Evolutionary conservation across 1,139 yeast species (phyloP).

Genomic region (Meyerozyma smithsonii): DNA sequence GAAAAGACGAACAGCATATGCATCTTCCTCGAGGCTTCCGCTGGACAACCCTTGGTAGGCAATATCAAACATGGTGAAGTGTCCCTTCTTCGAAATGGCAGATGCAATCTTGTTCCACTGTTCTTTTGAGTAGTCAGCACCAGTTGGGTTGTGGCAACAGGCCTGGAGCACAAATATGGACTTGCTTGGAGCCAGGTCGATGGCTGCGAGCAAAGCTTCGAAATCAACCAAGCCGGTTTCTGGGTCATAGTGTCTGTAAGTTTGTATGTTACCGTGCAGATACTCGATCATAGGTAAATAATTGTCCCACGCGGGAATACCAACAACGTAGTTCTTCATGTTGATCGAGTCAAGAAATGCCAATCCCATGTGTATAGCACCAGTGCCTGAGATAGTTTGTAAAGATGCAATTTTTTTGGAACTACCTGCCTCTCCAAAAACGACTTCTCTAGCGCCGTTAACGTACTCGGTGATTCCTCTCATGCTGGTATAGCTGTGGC

Average conservation of each 20-base stretch:
- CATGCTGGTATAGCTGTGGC: slow-evolving; percentile 43
- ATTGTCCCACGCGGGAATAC: slow-evolving; percentile 40
- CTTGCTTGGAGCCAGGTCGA: slow-evolving; percentile 25
- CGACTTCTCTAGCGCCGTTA: slow-evolving; percentile 29
- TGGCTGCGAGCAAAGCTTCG: slow-evolving; percentile 20
- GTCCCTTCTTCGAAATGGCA: slow-evolving; percentile 6
- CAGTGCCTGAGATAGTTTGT: slow-evolving; percentile 44
- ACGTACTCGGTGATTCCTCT: slow-evolving; percentile 36
- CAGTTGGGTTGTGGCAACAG: slow-evolving; percentile 98
- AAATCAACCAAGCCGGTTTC: slow-evolving; percentile 27
- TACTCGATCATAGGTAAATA: slow-evolving; percentile 33
- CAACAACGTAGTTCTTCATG: slow-evolving; percentile 27
- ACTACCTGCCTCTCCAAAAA: slow-evolving; percentile 31
- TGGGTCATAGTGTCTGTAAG: slow-evolving; percentile 32
- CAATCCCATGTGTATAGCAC: slow-evolving; percentile 38
- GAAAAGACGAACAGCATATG: slow-evolving; percentile 18
- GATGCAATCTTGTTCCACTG: slow-evolving; percentile 68
- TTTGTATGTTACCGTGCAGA: slow-evolving; percentile 23
- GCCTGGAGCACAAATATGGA: slow-evolving; percentile 62
- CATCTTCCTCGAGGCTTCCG: slow-evolving; percentile 19
- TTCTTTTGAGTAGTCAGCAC: slow-evolving; percentile 83
- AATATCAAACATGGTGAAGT: slow-evolving; percentile 12
- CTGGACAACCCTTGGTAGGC: slow-evolving; percentile 19
- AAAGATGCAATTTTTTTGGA: slow-evolving; percentile 27
- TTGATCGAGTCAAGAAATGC: slow-evolving; percentile 27